A percentile compares a stretch with the other conserved stretches of the same genome.
These are phyloP conservation scores for Pulveroboletus ravenelii DNA, from an alignment of 768 basidiomycete species.

Conservation along the genomic window DNA sequence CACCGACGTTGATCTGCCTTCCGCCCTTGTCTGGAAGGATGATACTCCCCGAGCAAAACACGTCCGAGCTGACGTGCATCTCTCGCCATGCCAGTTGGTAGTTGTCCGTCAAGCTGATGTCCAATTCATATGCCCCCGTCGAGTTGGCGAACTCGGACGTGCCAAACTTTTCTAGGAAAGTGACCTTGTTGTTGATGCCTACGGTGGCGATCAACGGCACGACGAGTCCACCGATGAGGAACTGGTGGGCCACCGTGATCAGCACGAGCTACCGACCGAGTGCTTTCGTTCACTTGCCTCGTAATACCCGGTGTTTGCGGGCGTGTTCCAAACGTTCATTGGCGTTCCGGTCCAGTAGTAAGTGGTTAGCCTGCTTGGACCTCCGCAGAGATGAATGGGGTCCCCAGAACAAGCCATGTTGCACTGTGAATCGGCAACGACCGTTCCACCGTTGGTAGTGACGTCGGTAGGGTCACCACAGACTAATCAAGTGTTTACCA, in stretches of 20 bases:
- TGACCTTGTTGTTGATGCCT: conserved; percentile 77
- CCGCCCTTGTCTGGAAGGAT: conserved; percentile 72
- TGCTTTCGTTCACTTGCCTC: conserved; percentile 42
- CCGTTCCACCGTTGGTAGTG: conserved; percentile 27
- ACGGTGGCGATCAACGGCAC: conserved; percentile 72
- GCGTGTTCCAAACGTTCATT: conserved; percentile 61
- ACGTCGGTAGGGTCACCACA: conserved; percentile 68
- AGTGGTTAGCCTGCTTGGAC: conserved; percentile 45
- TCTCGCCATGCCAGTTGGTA: conserved; percentile 56
- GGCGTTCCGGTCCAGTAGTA: conserved; percentile 49
- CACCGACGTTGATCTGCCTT: conserved; percentile 27
- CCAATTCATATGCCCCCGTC: conserved; percentile 78
- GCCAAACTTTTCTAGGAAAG: conserved; percentile 71
- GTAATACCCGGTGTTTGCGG: conserved; percentile 61
- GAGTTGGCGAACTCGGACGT: conserved; percentile 59
- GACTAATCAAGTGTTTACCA: conserved; percentile 35
- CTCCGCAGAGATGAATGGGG: conserved; percentile 65
- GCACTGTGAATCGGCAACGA: conserved; percentile 37
- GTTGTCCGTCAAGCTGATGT: conserved; percentile 49
- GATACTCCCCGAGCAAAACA: conserved; percentile 73
- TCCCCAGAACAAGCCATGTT: conserved; percentile 62
- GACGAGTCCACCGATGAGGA: conserved; percentile 55
- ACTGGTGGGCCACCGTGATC: conserved; percentile 24
- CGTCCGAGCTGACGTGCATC: conserved; percentile 74
- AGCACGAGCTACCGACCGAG: background rate